These are phyloP conservation scores for Globisporangium solare DNA, from an alignment of 352 stramenopile genomes.

Conservation along the genomic window DNA sequence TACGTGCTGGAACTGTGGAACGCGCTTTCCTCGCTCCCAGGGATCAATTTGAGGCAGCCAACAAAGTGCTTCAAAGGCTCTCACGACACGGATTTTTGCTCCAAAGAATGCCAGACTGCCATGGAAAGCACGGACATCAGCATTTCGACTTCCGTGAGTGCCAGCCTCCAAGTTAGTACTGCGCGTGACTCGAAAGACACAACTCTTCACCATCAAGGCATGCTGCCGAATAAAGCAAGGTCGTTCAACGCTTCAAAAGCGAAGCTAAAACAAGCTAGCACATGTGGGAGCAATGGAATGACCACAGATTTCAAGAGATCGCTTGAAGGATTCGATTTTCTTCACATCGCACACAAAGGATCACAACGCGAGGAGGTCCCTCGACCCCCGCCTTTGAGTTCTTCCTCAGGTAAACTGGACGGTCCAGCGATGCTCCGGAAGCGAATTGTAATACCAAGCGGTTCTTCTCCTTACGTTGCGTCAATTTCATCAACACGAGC, in stretches of 20 bases:
- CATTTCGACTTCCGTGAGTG: slow-evolving; percentile 30
- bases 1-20: slow-evolving; percentile 65
- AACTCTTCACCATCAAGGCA: not conserved
- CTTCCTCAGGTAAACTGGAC: slow-evolving; percentile 1
- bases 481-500: slow-evolving; percentile 8
- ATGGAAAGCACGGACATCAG: slow-evolving; percentile 39
- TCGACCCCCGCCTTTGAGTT: not conserved
- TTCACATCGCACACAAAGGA: slow-evolving; percentile 21
- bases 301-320: not conserved
- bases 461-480: slow-evolving; percentile 4
- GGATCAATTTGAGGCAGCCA: slow-evolving; percentile 6
- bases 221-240: not conserved
- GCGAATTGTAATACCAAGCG: not conserved
- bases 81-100: slow-evolving; percentile 32
- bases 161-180: slow-evolving; percentile 16
- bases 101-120: slow-evolving; percentile 27
- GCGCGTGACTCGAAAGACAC: not conserved
- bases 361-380: not conserved
- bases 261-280: slow-evolving; percentile 9
- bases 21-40: slow-evolving; percentile 39
- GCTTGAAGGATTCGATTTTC: slow-evolving; percentile 21
- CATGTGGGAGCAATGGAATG: not conserved
- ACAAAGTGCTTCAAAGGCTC: slow-evolving; percentile 7
- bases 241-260: not conserved
- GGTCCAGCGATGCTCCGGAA: slow-evolving; percentile 3